These are phyloP conservation scores for Rhizopus delemar DNA, from an alignment of 371 early-diverging fungal genomes.

Conservation along the genomic window DNA sequence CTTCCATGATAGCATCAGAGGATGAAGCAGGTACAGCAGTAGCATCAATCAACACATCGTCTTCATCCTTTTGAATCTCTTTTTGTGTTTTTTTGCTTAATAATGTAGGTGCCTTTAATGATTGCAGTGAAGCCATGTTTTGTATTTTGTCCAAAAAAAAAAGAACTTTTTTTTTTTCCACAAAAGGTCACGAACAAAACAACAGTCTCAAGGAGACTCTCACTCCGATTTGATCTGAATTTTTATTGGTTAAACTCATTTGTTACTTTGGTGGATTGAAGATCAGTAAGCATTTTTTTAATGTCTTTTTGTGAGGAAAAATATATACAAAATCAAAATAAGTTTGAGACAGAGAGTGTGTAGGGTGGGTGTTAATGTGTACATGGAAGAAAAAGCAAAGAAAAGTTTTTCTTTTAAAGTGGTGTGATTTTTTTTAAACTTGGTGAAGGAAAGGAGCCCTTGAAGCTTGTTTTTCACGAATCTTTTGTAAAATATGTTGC, in stretches of 20 bases:
- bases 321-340: too few species aligned
- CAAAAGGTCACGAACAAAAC: neutral
- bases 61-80: slow-evolving; percentile 45
- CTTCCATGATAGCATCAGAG: slow-evolving; percentile 59
- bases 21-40: slow-evolving; percentile 49
- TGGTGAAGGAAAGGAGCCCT: slow-evolving; percentile 16
- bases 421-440: neutral
- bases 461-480: slow-evolving; percentile 60
- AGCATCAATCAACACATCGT: slow-evolving; percentile 66
- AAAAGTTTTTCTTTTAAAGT: neutral
- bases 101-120: slow-evolving; percentile 59
- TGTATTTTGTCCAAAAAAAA: slow-evolving; percentile 19
- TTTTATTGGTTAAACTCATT: too few species aligned
- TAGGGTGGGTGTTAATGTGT: neutral
- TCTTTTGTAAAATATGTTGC: slow-evolving; percentile 81
- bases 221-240: too few species aligned
- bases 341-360: neutral
- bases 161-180: neutral
- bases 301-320: too few species aligned
- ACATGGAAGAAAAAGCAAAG: neutral
- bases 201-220: neutral
- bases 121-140: slow-evolving; percentile 44
- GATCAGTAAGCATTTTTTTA: too few species aligned
- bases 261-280: too few species aligned
- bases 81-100: slow-evolving; percentile 53